Evolutionary conservation across 768 basidiomycete genomes (phyloP), one percentile per base, ranked within the genome.

Genomic region (Trametes gibbosa): DNA sequence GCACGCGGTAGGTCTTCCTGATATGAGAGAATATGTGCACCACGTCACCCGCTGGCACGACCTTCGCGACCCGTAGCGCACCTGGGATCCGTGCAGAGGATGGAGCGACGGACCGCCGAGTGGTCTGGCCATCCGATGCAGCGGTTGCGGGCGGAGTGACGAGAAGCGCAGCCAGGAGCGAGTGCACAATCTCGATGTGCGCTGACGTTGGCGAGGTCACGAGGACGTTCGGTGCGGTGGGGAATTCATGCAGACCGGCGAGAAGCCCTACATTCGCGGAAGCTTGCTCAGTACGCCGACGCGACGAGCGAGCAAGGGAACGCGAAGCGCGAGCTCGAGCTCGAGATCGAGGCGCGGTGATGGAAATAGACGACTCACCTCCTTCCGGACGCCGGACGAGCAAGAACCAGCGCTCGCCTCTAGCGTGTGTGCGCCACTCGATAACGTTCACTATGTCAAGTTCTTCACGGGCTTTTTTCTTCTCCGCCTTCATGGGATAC

Each of bases 21-120:
- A 95, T 90, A 69, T 98, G 95, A 9, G 91, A 93, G 73, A 97
- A 97, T 47, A 92, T 75, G 67, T 96, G 94, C 3, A 86, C 57
- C 37, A 95, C 84, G 59, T 87, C 81, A 12, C 87, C 86, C 21
- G 77, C 83, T 19, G 80, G 75, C 56, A 74, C 73, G 53, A 86
- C 75, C 58, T 77, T 73, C 39, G 73, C 65, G 21, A 89, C 77
- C 17, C 69, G 73, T 19, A 68, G 47, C 53, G 45, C n/a, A 43
- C 35, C 13, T 17, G 35, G 25, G 50, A 16, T 21, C 25, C n/a
- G 54, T 48, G 45, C 58, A 41, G 25, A 37, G n/a, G 52, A 29
- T 19, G 46, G 34, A 5, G 62, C 14, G 24, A 25, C 35, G 34
- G 23, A 16, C 43, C 45, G 56, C 54, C 56, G 61, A 53, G 52